Conservation (phyloP, 176 grass and related monocot genomes). For the Sorghum bicolor region DNA sequence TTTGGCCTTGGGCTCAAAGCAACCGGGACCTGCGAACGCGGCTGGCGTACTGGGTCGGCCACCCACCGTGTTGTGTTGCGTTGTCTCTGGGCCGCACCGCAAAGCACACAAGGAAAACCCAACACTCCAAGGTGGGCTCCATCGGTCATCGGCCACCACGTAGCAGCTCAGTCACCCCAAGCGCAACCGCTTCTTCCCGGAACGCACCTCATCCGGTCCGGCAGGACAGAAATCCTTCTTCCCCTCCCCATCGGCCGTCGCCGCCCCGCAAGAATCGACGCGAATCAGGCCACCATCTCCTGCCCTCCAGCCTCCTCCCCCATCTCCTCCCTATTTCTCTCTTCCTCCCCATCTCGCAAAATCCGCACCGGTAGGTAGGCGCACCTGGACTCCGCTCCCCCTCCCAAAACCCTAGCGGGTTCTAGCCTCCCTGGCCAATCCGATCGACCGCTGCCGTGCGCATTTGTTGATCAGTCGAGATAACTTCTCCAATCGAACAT, state of each 20-base stretch:
- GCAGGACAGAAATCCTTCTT: neutral
- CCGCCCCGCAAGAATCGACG: conserved; percentile 8
- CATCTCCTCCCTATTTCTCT: neutral
- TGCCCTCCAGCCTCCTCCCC: too few relatives aligned
- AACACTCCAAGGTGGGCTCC: neutral
- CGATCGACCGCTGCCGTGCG: neutral
- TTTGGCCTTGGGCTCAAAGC: neutral
- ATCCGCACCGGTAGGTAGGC: neutral
- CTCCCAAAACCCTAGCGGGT: conserved; percentile 35
- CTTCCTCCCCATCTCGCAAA: neutral
- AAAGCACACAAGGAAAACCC: neutral
- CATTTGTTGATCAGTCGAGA: neutral
- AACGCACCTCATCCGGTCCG: conserved; percentile 5
- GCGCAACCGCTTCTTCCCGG: conserved; percentile 32
- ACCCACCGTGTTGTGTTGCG: neutral
- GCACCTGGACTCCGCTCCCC: neutral
- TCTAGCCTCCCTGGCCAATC: neutral
- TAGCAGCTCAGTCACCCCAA: neutral
- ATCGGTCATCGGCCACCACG: neutral
- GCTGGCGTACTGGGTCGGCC: neutral
- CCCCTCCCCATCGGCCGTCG: neutral
- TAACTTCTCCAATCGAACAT: neutral
- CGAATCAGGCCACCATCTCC: neutral
- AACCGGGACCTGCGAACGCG: neutral
- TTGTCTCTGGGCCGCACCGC: neutral